Evolutionary conservation across 176 grass and related monocot genomes (phyloP).

Genomic region (Neostapfia colusana): DNA sequence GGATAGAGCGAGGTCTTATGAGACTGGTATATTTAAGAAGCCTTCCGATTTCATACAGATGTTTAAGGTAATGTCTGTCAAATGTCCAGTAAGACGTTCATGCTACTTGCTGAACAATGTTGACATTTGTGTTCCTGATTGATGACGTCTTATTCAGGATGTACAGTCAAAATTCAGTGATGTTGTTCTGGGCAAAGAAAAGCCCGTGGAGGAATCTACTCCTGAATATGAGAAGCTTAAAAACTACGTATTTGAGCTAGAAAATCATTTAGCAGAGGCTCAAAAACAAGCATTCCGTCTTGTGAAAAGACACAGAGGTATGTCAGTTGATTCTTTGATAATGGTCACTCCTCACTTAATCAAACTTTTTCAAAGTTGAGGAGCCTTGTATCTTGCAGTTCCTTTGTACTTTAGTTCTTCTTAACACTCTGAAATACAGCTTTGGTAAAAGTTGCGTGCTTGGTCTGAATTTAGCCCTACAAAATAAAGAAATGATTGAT

Average conservation of each 20-base stretch:
- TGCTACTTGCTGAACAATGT: conserved; percentile 18
- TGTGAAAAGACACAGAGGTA: conserved; percentile 98
- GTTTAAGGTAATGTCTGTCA: conserved; percentile 74
- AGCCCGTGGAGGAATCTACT: conserved; percentile 89
- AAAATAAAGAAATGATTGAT: conserved; percentile 2
- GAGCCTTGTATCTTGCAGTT: not conserved
- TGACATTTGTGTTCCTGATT: conserved; percentile 10
- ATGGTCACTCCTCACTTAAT: not conserved
- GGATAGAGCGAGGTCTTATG: conserved; percentile 85
- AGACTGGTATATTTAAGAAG: conserved; percentile 90
- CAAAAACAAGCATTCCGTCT: conserved; percentile 97
- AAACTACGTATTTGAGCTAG: conserved; percentile 92
- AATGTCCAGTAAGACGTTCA: conserved; percentile 2
- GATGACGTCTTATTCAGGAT: conserved; percentile 51
- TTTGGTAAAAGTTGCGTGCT: not conserved
- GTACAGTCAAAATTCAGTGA: conserved; percentile 92
- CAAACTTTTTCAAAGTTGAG: not conserved
- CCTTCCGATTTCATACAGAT: conserved; percentile 89
- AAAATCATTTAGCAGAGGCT: conserved; percentile 90
- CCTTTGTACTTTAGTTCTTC: conserved; percentile 4
- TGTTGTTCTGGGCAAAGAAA: conserved; percentile 98
- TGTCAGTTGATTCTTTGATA: not conserved
- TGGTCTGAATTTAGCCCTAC: not conserved
- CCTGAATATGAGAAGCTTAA: conserved; percentile 98
- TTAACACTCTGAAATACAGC: not conserved